Conservation (phyloP, 1,284 basidiomycete species). For the Rhizopogon parksii region DNA sequence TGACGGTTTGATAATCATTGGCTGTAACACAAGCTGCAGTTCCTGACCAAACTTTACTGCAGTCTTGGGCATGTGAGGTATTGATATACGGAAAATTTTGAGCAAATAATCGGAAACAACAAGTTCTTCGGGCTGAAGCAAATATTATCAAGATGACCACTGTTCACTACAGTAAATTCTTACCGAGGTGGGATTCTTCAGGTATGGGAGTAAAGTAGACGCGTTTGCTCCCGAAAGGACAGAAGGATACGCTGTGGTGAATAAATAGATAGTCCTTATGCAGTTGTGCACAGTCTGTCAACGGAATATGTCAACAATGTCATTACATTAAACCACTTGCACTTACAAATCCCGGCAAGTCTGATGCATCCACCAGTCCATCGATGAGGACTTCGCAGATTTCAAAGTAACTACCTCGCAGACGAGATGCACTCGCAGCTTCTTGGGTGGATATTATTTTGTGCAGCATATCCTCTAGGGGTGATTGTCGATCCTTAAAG, state of each 20-base stretch:
- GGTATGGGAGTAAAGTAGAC: conserved; percentile 76
- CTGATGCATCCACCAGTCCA: conserved; percentile 78
- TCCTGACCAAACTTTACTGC: conserved; percentile 81
- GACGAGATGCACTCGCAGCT: conserved; percentile 31
- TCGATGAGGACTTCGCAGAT: conserved; percentile 84
- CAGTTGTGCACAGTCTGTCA: conserved; percentile 71
- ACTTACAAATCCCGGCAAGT: conserved; percentile 71
- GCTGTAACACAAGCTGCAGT: conserved; percentile 73
- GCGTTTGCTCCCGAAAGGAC: conserved; percentile 79
- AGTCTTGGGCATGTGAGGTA: conserved; percentile 85
- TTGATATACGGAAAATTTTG: conserved; percentile 78
- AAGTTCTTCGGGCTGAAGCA: conserved; percentile 70
- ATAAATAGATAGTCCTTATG: conserved; percentile 77
- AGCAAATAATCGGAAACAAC: conserved; percentile 77
- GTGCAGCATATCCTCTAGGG: conserved; percentile 79
- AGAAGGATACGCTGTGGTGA: conserved; percentile 73
- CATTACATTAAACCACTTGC: not conserved
- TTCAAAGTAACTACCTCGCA: conserved; percentile 63
- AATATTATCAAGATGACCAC: conserved; percentile 4
- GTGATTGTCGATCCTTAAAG: conserved; percentile 77
- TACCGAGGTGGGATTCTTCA: conserved; percentile 75
- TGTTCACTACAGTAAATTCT: conserved; percentile 12
- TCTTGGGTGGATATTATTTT: conserved; percentile 56
- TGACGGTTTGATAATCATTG: conserved; percentile 82
- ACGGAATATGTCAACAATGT: conserved; percentile 5